phyloP scores from a whole-genome alignment of 371 early-diverging fungal genomes.

The Apophysomyces variabilis region DNA sequence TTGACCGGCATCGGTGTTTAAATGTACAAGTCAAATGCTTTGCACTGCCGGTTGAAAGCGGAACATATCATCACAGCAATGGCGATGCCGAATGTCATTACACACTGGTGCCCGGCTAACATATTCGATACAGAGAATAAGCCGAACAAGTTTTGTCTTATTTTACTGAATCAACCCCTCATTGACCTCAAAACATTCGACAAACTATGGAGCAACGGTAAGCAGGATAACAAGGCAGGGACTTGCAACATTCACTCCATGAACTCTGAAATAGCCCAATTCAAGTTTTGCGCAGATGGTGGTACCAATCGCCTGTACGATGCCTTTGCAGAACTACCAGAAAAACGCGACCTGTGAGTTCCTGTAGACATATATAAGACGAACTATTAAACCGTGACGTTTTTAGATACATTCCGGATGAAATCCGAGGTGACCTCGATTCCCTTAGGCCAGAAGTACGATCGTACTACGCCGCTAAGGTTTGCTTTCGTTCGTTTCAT shows the following conservation, averaged over 20 bases:
- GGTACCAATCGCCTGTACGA: constrained; percentile 89
- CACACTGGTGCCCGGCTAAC: constrained; percentile 42
- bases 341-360: constrained; percentile 47
- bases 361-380: neutral
- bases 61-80: neutral
- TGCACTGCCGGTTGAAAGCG: too few relatives aligned
- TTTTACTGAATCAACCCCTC: constrained; percentile 47
- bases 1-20: too few relatives aligned
- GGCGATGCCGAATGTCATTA: constrained; percentile 23
- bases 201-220: constrained; percentile 46
- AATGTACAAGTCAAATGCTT: too few relatives aligned
- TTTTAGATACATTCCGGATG: constrained; percentile 77
- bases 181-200: constrained; percentile 27
- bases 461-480: constrained; percentile 63
- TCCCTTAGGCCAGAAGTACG: constrained; percentile 73
- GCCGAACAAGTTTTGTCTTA: constrained; percentile 37
- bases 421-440: constrained; percentile 87
- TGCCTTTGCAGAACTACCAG: constrained; percentile 50
- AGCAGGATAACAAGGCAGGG: neutral
- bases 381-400: neutral
- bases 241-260: neutral
- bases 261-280: constrained; percentile 48
- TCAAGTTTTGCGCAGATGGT: constrained; percentile 86
- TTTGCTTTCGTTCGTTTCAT: neutral
- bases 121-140: constrained; percentile 29